Conservation (phyloP, 2,329 filamentous ascomycete genomes). For the Curvularia sp. region DNA sequence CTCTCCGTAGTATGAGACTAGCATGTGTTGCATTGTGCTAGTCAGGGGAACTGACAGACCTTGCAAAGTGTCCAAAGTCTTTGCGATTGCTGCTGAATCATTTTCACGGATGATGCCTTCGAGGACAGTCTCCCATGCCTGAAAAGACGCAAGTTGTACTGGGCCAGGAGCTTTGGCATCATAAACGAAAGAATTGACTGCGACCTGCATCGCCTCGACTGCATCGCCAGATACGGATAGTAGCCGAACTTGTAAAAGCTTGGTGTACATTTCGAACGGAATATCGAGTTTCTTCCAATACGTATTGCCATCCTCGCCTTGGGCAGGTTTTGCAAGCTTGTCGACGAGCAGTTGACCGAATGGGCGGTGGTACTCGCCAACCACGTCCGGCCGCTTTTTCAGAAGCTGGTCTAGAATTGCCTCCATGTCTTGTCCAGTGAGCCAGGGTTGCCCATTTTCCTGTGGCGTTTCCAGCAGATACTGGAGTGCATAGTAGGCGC, state of each 20-base stretch:
- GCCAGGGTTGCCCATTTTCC: constrained; percentile 41
- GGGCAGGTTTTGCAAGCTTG: constrained; percentile 19
- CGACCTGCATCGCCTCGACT: constrained; percentile 37
- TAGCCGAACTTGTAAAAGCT: constrained; percentile 25
- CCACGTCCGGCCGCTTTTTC: constrained; percentile 45
- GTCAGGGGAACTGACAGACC: constrained; percentile 49
- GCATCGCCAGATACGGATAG: constrained; percentile 36
- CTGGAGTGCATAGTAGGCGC: constrained; percentile 65
- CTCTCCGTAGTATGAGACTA: constrained; percentile 69
- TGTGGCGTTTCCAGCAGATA: constrained; percentile 59
- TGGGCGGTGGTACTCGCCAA: constrained; percentile 49
- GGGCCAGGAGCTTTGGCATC: constrained; percentile 11
- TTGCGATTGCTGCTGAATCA: constrained; percentile 63
- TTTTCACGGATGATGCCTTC: constrained; percentile 68
- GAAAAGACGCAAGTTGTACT: constrained; percentile 2
- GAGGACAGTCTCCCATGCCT: constrained; percentile 55
- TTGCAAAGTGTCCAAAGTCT: constrained; percentile 62
- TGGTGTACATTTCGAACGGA: constrained; percentile 9
- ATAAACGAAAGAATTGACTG: constrained; percentile 17
- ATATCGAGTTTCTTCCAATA: constrained; percentile 12
- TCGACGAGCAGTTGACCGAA: constrained; percentile 51
- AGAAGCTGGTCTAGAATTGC: constrained; percentile 22
- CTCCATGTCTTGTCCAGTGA: constrained; percentile 31
- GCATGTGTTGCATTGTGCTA: constrained; percentile 52
- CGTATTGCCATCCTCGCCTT: background rate